Percentiles rank a stretch among this genome's conserved stretches.
These are phyloP conservation scores for Diaporthe destruens DNA, from an alignment of 2,329 filamentous ascomycete species.

Conservation along the genomic window DNA sequence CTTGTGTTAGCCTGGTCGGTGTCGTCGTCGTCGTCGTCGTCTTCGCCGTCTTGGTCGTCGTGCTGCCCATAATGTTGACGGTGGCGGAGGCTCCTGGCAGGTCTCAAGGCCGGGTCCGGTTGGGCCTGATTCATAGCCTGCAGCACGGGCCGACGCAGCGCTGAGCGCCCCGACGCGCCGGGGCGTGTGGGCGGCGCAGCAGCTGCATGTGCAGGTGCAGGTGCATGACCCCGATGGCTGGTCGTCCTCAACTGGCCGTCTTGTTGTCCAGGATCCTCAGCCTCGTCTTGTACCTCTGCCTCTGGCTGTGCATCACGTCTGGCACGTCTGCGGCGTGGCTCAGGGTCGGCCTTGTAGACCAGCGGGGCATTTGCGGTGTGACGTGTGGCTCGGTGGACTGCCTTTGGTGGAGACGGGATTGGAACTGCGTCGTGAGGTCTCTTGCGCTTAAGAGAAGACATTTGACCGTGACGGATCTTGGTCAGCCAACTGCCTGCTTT, in stretches of 20 bases:
- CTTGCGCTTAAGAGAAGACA: constrained; percentile 51
- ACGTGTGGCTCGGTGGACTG: constrained; percentile 49
- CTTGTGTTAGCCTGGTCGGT: constrained; percentile 14
- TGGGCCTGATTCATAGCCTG: constrained; percentile 39
- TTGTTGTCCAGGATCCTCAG: neutral
- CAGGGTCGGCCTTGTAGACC: constrained; percentile 49
- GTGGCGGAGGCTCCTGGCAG: constrained; percentile 34
- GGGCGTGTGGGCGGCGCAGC: constrained; percentile 11
- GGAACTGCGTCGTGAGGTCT: constrained; percentile 43
- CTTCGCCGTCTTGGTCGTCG: neutral
- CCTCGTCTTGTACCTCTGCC: neutral
- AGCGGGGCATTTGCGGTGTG: constrained; percentile 51
- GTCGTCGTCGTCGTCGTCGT: neutral
- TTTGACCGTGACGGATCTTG: constrained; percentile 33
- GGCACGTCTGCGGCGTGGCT: constrained; percentile 46
- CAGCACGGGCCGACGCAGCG: constrained; percentile 40
- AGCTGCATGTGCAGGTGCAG: constrained; percentile 17
- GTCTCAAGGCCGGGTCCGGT: constrained; percentile 28
- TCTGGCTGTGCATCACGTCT: constrained; percentile 40
- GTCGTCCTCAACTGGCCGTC: constrained; percentile 7
- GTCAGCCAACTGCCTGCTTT: neutral
- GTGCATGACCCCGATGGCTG: neutral
- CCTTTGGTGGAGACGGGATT: constrained; percentile 5
- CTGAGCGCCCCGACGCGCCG: constrained; percentile 17
- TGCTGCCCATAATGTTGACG: constrained; percentile 9